These are phyloP conservation scores for Xylariaceae sp. DNA, from an alignment of 2,329 filamentous ascomycete species.

Conservation along the genomic window DNA sequence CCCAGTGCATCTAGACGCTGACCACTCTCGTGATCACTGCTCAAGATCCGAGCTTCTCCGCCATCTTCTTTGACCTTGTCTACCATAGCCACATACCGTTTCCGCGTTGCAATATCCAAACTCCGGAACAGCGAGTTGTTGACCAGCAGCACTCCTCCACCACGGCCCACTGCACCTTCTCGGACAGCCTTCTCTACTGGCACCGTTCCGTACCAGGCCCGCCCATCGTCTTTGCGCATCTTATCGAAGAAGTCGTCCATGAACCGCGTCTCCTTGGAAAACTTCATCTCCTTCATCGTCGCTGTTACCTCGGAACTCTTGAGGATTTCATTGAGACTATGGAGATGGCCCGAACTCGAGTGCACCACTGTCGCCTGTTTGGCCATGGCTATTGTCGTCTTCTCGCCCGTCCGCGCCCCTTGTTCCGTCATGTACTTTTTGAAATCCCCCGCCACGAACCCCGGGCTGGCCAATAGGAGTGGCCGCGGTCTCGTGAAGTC, in stretches of 20 bases:
- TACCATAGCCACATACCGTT: slow-evolving; percentile 78
- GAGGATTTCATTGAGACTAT: slow-evolving; percentile 83
- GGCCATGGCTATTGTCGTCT: slow-evolving; percentile 59
- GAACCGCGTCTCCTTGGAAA: slow-evolving; percentile 73
- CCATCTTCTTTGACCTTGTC: slow-evolving; percentile 84
- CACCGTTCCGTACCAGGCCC: slow-evolving; percentile 83
- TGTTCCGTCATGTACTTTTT: slow-evolving; percentile 67
- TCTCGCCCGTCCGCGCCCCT: slow-evolving; percentile 57
- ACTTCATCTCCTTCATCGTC: slow-evolving; percentile 82
- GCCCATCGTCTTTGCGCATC: slow-evolving; percentile 77
- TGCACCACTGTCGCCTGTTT: slow-evolving; percentile 72
- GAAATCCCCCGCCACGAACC: slow-evolving; percentile 80
- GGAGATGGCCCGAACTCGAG: slow-evolving; percentile 78
- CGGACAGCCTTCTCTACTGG: slow-evolving; percentile 80
- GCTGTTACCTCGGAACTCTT: slow-evolving; percentile 73
- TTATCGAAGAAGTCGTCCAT: slow-evolving; percentile 82
- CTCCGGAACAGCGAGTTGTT: slow-evolving; percentile 85
- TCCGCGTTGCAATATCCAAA: slow-evolving; percentile 70
- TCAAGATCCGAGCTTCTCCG: slow-evolving; percentile 83
- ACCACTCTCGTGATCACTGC: slow-evolving; percentile 91
- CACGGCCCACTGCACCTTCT: slow-evolving; percentile 82
- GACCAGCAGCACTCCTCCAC: slow-evolving; percentile 80
- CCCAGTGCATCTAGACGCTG: slow-evolving; percentile 78
- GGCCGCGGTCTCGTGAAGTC: slow-evolving; percentile 69
- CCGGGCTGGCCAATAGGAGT: slow-evolving; percentile 80